Conservation (phyloP, 257 asterid genomes). For the Solanum dulcamara region DNA sequence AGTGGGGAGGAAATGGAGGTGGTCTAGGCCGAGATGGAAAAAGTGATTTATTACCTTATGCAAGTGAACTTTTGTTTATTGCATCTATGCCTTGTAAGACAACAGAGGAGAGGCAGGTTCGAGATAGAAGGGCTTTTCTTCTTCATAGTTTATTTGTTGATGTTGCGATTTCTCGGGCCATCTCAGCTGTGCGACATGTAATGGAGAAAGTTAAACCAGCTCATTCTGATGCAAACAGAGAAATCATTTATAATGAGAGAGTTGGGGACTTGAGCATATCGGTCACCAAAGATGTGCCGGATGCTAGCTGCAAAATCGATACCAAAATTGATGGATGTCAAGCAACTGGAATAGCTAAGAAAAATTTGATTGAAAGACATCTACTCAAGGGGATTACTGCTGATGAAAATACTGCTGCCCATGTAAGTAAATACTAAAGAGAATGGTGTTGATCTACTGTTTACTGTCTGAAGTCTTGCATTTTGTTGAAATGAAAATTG, state of each 20-base stretch:
- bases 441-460: neutral
- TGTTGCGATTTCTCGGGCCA: slow-evolving; percentile 83
- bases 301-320: slow-evolving; percentile 80
- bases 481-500: neutral
- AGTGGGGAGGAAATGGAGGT: slow-evolving; percentile 96
- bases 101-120: slow-evolving; percentile 84
- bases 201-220: slow-evolving; percentile 41
- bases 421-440: slow-evolving; percentile 41
- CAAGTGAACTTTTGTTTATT: slow-evolving; percentile 58
- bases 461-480: neutral
- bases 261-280: slow-evolving; percentile 71
- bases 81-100: slow-evolving; percentile 96
- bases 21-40: slow-evolving; percentile 85
- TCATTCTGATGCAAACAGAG: slow-evolving; percentile 22
- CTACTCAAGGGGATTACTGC: slow-evolving; percentile 94
- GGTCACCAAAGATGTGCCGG: slow-evolving; percentile 59
- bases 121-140: slow-evolving; percentile 90
- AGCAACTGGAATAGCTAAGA: slow-evolving; percentile 50
- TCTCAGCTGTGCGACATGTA: slow-evolving; percentile 59
- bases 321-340: slow-evolving; percentile 83
- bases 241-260: slow-evolving; percentile 36
- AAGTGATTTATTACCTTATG: slow-evolving; percentile 71
- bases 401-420: slow-evolving; percentile 90
- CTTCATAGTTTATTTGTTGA: slow-evolving; percentile 91
- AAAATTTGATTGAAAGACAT: slow-evolving; percentile 69